phyloP scores from a whole-genome alignment of 306 rosid species.

The Trichosanthes truncata region DNA sequence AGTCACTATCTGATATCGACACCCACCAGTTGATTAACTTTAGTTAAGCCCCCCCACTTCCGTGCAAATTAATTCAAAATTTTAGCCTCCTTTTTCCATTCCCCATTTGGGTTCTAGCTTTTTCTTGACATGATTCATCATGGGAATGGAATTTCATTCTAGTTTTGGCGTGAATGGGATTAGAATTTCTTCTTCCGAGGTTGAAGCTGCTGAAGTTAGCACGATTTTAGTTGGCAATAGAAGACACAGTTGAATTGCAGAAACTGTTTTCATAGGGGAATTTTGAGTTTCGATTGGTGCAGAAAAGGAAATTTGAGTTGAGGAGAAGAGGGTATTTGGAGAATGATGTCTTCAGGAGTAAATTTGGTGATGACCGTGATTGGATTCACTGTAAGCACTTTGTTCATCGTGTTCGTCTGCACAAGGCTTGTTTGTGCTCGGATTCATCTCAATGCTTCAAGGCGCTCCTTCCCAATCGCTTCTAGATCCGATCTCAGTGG shows the following conservation, averaged over 20 bases:
- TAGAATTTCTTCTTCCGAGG: not conserved
- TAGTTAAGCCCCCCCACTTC: not conserved
- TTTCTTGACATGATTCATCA: not conserved
- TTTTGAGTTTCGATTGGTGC: not conserved
- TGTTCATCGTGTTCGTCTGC: slow-evolving; percentile 87
- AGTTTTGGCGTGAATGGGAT: not conserved
- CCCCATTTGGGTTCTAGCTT: not conserved
- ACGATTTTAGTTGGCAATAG: not conserved
- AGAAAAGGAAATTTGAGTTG: not conserved
- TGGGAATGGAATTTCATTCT: not conserved
- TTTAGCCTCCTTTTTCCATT: not conserved
- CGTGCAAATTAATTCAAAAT: not conserved
- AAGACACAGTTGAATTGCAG: not conserved
- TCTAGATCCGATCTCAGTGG: slow-evolving; percentile 71
- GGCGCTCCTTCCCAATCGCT: slow-evolving; percentile 68
- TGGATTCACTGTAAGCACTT: slow-evolving; percentile 86
- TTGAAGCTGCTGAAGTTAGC: not conserved
- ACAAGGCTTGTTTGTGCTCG: slow-evolving; percentile 86
- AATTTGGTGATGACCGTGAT: slow-evolving; percentile 95
- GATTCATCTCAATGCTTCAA: slow-evolving; percentile 66
- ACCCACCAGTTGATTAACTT: not conserved
- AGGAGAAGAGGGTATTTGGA: not conserved
- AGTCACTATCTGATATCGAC: slow-evolving; percentile 9
- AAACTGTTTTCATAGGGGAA: slow-evolving; percentile 9
- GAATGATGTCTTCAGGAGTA: slow-evolving; percentile 70